Evolutionary conservation across 495 filamentous ascomycete genomes (phyloP).

Genomic region (Podospora didyma): DNA sequence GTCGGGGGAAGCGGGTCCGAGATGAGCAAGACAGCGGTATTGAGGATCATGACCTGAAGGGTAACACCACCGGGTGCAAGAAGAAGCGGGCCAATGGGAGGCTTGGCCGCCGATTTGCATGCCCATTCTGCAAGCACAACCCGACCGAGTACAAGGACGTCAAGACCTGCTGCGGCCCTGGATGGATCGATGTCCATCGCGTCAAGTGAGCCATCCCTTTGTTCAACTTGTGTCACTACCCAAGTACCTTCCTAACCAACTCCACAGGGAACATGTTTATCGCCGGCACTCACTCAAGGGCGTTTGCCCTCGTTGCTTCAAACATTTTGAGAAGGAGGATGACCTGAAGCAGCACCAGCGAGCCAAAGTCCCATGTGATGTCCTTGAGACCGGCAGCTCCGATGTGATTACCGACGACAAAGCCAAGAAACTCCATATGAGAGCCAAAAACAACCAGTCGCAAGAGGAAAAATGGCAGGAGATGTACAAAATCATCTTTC

Average conservation of each 20-base stretch:
- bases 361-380: slow-evolving; percentile 32
- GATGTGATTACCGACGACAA: slow-evolving; percentile 28
- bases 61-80: neutral
- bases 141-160: slow-evolving; percentile 30
- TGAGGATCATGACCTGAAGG: neutral
- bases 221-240: too few species aligned
- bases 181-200: slow-evolving; percentile 40
- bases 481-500: slow-evolving; percentile 30
- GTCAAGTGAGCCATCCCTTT: slow-evolving; percentile 35
- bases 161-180: slow-evolving; percentile 38
- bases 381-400: slow-evolving; percentile 5
- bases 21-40: slow-evolving; percentile 4
- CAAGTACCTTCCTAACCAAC: neutral
- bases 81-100: slow-evolving; percentile 18
- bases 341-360: slow-evolving; percentile 34
- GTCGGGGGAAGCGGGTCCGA: slow-evolving; percentile 12
- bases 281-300: slow-evolving; percentile 36
- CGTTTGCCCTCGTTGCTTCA: slow-evolving; percentile 36
- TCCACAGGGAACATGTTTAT: slow-evolving; percentile 40
- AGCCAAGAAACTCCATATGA: slow-evolving; percentile 19
- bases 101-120: slow-evolving; percentile 28
- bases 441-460: slow-evolving; percentile 17
- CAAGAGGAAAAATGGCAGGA: slow-evolving; percentile 28
- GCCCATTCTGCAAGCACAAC: slow-evolving; percentile 41
- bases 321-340: slow-evolving; percentile 33